phyloP scores from a whole-genome alignment of 2,329 filamentous ascomycete species.

The Ustilaginoidea virens region DNA sequence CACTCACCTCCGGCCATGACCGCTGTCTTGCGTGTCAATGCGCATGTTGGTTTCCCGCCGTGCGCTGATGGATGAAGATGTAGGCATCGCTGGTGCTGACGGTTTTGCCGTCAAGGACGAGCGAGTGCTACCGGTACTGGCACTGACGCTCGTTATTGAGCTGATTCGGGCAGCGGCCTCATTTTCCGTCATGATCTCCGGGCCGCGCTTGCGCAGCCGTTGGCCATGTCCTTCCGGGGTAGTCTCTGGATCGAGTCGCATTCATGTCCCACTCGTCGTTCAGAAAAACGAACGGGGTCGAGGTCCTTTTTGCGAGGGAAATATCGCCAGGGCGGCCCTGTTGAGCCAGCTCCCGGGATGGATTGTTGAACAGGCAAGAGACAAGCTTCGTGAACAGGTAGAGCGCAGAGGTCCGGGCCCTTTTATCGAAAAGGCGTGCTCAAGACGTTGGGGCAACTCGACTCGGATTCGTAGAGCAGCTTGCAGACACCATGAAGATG shows the following conservation, averaged over 20 bases:
- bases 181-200: constrained; percentile 51
- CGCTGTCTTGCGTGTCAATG: constrained; percentile 25
- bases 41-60: constrained; percentile 13
- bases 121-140: constrained; percentile 49
- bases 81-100: constrained; percentile 17
- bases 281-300: no score
- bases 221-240: constrained; percentile 15
- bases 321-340: no score
- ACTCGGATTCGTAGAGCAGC: no score
- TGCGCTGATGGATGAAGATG: constrained; percentile 13
- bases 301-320: no score
- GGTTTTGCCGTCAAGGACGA: constrained; percentile 50
- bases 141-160: constrained; percentile 23
- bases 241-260: constrained; percentile 8
- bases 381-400: no score
- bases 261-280: constrained; percentile 17
- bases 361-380: no score
- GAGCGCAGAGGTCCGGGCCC: no score
- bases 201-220: constrained; percentile 15
- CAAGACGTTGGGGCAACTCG: no score
- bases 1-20: constrained; percentile 23
- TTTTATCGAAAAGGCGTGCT: no score
- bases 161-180: constrained; percentile 46
- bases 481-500: no score
- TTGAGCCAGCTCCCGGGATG: no score